Evolutionary conservation across 1,284 basidiomycete genomes (phyloP), one percentile per base, ranked within the genome.

Genomic region (Fomitopsis pinicola): DNA sequence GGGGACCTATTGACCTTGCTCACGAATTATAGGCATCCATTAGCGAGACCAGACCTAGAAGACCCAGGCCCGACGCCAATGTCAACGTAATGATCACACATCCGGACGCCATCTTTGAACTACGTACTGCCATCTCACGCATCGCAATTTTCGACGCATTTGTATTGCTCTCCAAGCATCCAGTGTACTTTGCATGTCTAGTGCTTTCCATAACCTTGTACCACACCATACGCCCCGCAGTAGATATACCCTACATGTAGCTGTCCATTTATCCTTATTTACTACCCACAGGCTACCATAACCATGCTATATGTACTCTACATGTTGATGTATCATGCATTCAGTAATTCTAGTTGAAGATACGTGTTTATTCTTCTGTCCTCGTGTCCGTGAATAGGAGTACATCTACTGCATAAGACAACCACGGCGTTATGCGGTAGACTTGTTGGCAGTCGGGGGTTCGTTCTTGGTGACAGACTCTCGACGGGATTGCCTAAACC

Each of bases 71-170:
- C 52, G 38, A 48, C 57, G 60, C 68, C 46, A 63, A 63, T 60
- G 57, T 94, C 90, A 83, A 94, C 81, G 94, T 93, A 1, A 95
- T 33, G 35, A 44, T 33, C 12, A 28, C 19, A 28, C 26, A 53
- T 30, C 26, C 42, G 28, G 36, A 42, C 42, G 3, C 15, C n/a
- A 33, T 57, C 26, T 17, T 5, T 28, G 33, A 42, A 12, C 19
- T 5, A 28, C 28, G 28, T 52, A 22, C 30, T 40, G 55, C 28
- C 42, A 42, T 68, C 33, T 61, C 60, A 19, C 65, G 63, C 63
- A 64, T 66, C 56, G 63, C 58, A 28, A 50, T 40, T 5, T 10
- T 33, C 62, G 62, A 42, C 59, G 60, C 40, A 42, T 40, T 30
- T 44, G 55, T 56, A 56, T 56, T 33, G 42, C 26, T 42, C 55